Conservation (phyloP, 768 basidiomycete species). For the Amanita brunnescens region DNA sequence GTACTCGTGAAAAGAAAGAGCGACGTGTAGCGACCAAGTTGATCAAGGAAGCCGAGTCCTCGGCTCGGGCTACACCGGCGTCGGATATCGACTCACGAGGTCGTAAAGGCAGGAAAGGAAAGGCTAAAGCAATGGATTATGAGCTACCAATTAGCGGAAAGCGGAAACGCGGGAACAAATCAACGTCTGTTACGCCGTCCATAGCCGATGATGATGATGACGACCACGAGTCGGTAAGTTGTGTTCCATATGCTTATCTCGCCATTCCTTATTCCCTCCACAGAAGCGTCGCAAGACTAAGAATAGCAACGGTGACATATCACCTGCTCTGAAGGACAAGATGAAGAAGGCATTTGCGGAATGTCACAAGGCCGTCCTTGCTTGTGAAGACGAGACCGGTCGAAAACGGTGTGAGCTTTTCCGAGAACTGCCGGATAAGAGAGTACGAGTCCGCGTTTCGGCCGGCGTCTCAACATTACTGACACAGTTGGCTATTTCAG, state of each 20-base stretch:
- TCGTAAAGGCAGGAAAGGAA: slow-evolving; percentile 57
- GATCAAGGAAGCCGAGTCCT: slow-evolving; percentile 48
- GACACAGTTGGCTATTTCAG: slow-evolving; percentile 25
- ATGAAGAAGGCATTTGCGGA: slow-evolving; percentile 83
- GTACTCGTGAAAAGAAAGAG: slow-evolving; percentile 54
- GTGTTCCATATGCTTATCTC: neutral
- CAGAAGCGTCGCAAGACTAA: slow-evolving; percentile 87
- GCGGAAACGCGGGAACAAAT: slow-evolving; percentile 69
- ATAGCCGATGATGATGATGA: slow-evolving; percentile 75
- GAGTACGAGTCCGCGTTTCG: slow-evolving; percentile 32
- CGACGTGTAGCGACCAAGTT: slow-evolving; percentile 53
- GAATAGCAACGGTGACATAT: slow-evolving; percentile 32
- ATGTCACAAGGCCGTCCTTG: slow-evolving; percentile 64
- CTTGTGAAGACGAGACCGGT: slow-evolving; percentile 62
- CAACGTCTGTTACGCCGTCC: slow-evolving; percentile 71
- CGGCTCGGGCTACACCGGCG: slow-evolving; percentile 54
- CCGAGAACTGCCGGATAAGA: slow-evolving; percentile 75
- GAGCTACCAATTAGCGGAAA: slow-evolving; percentile 49
- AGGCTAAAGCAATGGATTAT: slow-evolving; percentile 46
- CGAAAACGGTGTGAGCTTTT: slow-evolving; percentile 83
- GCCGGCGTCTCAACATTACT: neutral
- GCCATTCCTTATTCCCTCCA: slow-evolving; percentile 5
- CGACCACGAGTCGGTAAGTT: slow-evolving; percentile 55
- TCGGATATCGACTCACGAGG: slow-evolving; percentile 52
- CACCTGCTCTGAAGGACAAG: slow-evolving; percentile 53